Percentiles rank a stretch among this genome's conserved stretches.
Conservation (phyloP, 768 basidiomycete species). For the Cytidiella melzeri region DNA sequence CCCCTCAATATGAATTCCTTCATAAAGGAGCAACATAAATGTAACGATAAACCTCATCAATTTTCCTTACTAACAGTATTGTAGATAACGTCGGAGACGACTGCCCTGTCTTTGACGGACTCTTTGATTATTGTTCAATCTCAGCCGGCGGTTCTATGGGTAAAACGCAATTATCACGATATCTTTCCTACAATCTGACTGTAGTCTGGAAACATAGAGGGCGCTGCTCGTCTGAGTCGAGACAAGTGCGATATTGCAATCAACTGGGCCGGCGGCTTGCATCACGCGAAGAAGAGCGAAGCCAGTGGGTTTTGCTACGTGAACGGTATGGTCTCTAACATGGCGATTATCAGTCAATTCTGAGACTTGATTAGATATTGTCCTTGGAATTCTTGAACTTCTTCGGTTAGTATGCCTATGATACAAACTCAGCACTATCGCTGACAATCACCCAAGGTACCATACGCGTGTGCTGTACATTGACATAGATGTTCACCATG, state of each 20-base stretch:
- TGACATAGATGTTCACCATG: constrained; percentile 98
- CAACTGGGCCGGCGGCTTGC: constrained; percentile 98
- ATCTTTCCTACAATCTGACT: background rate
- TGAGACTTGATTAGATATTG: constrained; percentile 62
- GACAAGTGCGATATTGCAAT: constrained; percentile 99
- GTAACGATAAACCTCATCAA: constrained; percentile 32
- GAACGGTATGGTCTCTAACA: constrained; percentile 55
- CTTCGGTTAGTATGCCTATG: constrained; percentile 49
- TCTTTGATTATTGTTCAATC: constrained; percentile 99
- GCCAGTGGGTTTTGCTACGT: constrained; percentile 99
- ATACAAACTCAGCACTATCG: too few species aligned
- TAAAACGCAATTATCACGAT: constrained; percentile 31
- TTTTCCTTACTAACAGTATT: background rate
- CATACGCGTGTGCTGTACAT: constrained; percentile 94
- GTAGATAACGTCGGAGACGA: constrained; percentile 97
- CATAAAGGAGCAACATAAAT: constrained; percentile 94
- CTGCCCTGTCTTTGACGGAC: constrained; percentile 96
- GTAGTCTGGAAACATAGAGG: constrained; percentile 53
- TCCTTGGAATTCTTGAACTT: constrained; percentile 92
- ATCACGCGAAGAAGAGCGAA: constrained; percentile 99
- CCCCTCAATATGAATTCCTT: constrained; percentile 94
- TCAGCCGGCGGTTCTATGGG: constrained; percentile 99
- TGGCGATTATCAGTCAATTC: background rate
- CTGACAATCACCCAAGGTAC: constrained; percentile 48
- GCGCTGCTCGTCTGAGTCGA: constrained; percentile 88